phyloP scores from a whole-genome alignment of 768 basidiomycete species.

The Kondoa malvinella region DNA sequence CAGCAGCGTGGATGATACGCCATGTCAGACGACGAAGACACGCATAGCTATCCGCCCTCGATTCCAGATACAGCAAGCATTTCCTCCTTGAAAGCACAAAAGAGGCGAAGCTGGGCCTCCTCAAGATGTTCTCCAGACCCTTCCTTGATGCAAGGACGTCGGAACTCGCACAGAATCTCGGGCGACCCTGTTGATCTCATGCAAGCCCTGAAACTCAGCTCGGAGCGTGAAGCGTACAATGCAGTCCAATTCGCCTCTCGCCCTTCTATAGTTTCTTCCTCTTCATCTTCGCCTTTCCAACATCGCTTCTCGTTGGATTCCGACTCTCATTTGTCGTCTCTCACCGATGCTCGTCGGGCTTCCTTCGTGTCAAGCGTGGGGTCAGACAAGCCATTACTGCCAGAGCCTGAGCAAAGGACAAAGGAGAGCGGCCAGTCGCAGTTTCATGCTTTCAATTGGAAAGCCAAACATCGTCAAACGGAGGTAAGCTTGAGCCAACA shows the following conservation, averaged over 20 bases:
- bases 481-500: too few relatives aligned
- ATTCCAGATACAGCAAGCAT: too few relatives aligned
- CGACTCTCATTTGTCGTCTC: background rate
- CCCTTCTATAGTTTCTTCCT: background rate
- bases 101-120: background rate
- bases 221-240: background rate
- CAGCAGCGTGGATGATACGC: too few relatives aligned
- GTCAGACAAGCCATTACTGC: background rate
- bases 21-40: background rate
- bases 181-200: background rate
- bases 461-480: background rate
- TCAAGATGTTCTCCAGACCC: too few relatives aligned
- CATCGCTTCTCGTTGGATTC: background rate
- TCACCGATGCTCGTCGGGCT: background rate
- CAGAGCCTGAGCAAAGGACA: background rate
- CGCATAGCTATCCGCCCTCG: background rate
- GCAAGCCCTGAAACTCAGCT: background rate
- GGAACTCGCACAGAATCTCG: background rate
- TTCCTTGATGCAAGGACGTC: background rate
- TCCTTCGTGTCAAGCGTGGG: background rate
- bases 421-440: background rate
- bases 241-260: background rate
- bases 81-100: too few relatives aligned
- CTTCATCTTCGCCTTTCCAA: background rate
- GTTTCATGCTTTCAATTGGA: background rate